Percentiles rank a stretch among this genome's conserved stretches.
phyloP scores from a whole-genome alignment of 352 stramenopile species.

The Phytopythium oedochilum region DNA sequence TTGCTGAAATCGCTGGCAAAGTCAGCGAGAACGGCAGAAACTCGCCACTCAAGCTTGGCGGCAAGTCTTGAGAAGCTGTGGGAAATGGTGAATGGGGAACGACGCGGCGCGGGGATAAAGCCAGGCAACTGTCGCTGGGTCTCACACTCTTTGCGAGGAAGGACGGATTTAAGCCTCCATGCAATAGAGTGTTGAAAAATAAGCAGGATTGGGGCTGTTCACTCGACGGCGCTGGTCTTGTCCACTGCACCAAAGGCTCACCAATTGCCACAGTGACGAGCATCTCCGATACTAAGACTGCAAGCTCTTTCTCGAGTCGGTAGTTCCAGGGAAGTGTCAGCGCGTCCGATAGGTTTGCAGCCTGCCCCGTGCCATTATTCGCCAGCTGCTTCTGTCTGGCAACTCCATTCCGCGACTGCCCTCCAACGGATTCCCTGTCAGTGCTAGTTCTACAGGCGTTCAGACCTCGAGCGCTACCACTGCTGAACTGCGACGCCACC shows the following conservation, averaged over 20 bases:
- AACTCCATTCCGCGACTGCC: background rate
- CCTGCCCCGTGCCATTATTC: slow-evolving; percentile 3
- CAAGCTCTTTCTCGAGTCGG: slow-evolving; percentile 62
- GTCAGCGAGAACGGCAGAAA: slow-evolving; percentile 27
- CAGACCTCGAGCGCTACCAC: background rate
- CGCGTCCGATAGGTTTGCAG: slow-evolving; percentile 19
- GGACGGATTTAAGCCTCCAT: slow-evolving; percentile 17
- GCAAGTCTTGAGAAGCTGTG: background rate
- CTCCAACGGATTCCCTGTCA: background rate
- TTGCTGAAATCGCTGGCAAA: slow-evolving; percentile 15
- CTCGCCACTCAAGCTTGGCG: slow-evolving; percentile 3
- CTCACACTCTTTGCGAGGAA: slow-evolving; percentile 14
- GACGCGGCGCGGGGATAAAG: slow-evolving; percentile 5
- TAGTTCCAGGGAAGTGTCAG: slow-evolving; percentile 47
- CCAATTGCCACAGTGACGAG: slow-evolving; percentile 44
- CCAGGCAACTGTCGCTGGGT: background rate
- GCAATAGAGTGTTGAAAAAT: slow-evolving; percentile 23
- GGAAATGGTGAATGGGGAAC: slow-evolving; percentile 30
- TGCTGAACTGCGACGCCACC: background rate
- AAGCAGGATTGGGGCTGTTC: background rate
- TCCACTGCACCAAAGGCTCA: slow-evolving; percentile 20
- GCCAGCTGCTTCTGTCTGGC: background rate
- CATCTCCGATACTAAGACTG: slow-evolving; percentile 46
- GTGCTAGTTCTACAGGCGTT: too few species aligned
- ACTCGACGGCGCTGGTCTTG: too few species aligned